A percentile compares a stretch with the other conserved stretches of the same genome.
Evolutionary conservation across 805 yeast species (phyloP).

Genomic region (Wickerhamiella hasegawae): DNA sequence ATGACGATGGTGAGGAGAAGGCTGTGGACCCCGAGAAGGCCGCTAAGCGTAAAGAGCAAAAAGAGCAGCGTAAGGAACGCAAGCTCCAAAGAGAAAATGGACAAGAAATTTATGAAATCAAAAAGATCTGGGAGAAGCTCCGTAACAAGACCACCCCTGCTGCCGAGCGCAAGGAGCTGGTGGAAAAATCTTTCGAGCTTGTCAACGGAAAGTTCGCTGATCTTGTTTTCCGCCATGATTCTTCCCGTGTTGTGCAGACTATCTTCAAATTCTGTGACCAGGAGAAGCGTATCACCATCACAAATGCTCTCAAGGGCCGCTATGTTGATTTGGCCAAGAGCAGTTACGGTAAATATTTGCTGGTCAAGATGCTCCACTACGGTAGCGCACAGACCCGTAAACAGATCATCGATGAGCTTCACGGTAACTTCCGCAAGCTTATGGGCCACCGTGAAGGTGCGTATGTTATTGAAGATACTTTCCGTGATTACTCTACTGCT

Average conservation of each 20-base stretch:
- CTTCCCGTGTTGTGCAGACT: constrained; percentile 91
- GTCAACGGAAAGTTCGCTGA: constrained; percentile 65
- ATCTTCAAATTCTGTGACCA: constrained; percentile 72
- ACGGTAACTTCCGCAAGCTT: constrained; percentile 77
- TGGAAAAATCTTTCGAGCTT: constrained; percentile 73
- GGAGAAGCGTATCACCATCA: constrained; percentile 59
- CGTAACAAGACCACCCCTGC: constrained; percentile 70
- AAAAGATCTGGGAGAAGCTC: constrained; percentile 77
- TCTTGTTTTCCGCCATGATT: constrained; percentile 86
- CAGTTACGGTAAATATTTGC: constrained; percentile 81
- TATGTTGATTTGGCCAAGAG: constrained; percentile 76
- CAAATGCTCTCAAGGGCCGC: constrained; percentile 52
- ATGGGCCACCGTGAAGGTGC: constrained; percentile 98
- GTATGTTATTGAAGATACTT: constrained; percentile 87
- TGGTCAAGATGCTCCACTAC: constrained; percentile 79
- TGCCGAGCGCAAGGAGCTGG: constrained; percentile 56
- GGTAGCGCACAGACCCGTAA: constrained; percentile 74
- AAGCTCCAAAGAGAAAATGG: constrained; percentile 83
- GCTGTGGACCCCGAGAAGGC: constrained; percentile 16
- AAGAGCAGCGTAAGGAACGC: constrained; percentile 60
- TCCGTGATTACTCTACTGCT: constrained; percentile 64
- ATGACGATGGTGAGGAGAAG: constrained; percentile 6
- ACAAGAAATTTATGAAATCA: constrained; percentile 65
- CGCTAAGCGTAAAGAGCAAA: constrained; percentile 66
- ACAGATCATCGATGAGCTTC: constrained; percentile 63